phyloP scores from a whole-genome alignment of 495 filamentous ascomycete genomes.

The Penicillium turbatum region DNA sequence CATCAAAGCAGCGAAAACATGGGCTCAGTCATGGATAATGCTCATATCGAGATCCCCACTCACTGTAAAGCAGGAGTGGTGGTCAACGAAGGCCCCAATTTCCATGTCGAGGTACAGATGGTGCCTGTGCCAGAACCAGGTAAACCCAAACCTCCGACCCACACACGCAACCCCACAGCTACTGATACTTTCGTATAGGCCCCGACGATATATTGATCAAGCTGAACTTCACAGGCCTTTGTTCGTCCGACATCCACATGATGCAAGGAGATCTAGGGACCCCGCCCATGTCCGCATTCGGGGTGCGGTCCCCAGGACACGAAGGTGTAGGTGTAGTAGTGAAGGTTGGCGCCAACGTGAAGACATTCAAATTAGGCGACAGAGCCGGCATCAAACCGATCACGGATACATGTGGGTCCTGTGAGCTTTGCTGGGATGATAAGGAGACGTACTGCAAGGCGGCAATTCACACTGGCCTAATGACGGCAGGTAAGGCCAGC shows the following conservation, averaged over 20 bases:
- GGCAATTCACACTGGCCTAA: conserved; percentile 33
- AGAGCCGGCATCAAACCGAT: conserved; percentile 57
- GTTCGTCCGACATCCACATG: conserved; percentile 47
- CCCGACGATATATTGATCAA: conserved; percentile 46
- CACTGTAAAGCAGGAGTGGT: conserved; percentile 53
- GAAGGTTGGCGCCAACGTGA: conserved; percentile 48
- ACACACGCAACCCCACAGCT: background rate
- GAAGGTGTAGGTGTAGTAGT: conserved; percentile 56
- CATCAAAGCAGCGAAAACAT: background rate
- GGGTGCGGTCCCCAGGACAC: conserved; percentile 49
- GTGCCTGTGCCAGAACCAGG: conserved; percentile 52
- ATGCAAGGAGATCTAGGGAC: conserved; percentile 44
- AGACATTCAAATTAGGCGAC: conserved; percentile 53
- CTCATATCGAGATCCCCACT: conserved; percentile 41
- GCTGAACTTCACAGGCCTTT: conserved; percentile 46
- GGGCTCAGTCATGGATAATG: background rate
- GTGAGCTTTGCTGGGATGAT: conserved; percentile 43
- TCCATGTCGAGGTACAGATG: conserved; percentile 47
- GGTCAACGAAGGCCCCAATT: conserved; percentile 51
- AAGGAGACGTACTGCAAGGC: conserved; percentile 42
- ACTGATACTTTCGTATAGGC: conserved; percentile 21
- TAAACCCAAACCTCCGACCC: conserved; percentile 11
- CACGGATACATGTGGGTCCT: conserved; percentile 48
- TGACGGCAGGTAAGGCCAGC: conserved; percentile 26
- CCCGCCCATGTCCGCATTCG: conserved; percentile 46